Percentiles rank a stretch among this genome's conserved stretches.
Conservation (phyloP, 164 flowering plant genomes). For the Aristolochia fimbriata region DNA sequence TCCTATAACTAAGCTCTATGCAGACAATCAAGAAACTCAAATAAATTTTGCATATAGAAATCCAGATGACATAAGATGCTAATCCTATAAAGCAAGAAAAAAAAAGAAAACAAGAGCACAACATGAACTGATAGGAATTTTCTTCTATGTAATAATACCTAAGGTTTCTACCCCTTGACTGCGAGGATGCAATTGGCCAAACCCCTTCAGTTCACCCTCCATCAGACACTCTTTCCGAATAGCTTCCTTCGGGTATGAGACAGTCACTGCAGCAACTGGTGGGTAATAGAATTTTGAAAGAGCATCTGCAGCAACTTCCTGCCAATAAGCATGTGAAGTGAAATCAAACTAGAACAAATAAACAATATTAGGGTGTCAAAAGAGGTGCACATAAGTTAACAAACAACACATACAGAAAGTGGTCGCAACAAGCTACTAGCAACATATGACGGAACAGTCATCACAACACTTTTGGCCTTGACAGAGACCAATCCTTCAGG, state of each 20-base stretch:
- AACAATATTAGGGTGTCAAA: not conserved
- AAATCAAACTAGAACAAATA: not conserved
- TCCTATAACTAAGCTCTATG: too few species aligned
- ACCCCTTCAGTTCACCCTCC: slow-evolving; percentile 88
- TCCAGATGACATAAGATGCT: too few species aligned
- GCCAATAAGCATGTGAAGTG: slow-evolving; percentile 14
- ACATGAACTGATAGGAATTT: not conserved
- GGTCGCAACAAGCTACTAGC: slow-evolving; percentile 72
- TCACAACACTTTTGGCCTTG: slow-evolving; percentile 52
- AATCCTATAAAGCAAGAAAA: not conserved
- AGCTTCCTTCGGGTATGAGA: slow-evolving; percentile 84
- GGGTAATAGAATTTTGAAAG: slow-evolving; percentile 82
- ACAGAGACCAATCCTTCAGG: slow-evolving; percentile 65
- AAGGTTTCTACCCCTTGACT: slow-evolving; percentile 93
- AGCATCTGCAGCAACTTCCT: slow-evolving; percentile 76
- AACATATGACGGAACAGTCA: slow-evolving; percentile 83
- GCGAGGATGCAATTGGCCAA: slow-evolving; percentile 97
- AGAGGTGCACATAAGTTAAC: not conserved
- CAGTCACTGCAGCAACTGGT: slow-evolving; percentile 87
- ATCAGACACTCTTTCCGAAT: slow-evolving; percentile 67
- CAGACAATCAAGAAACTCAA: too few species aligned
- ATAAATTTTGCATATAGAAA: too few species aligned
- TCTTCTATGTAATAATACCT: slow-evolving; percentile 31
- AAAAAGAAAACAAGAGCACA: not conserved
- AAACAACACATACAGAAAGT: slow-evolving; percentile 58